Base-by-base conservation (phyloP, 441 rosid species). In the Pelargonium australe region DNA sequence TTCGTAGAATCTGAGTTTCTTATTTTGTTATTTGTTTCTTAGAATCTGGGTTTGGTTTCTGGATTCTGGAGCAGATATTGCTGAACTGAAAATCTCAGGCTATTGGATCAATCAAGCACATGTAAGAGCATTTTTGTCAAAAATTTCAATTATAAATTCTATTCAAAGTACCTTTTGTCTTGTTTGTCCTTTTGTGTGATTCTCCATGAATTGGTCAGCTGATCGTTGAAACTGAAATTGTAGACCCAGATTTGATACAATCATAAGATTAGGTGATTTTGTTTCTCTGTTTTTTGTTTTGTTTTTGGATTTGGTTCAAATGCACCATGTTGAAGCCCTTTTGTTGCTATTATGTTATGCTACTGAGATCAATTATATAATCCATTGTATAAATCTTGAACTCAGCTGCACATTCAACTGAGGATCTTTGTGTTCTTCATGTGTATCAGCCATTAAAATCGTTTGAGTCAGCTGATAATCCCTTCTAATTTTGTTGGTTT, bases 11-110 rank as follows among this genome's bases (percentile, higher is more conserved):
- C 63, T 57, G 53, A 14, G 66, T 62, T 63, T 17, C 63, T 73
- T 1, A 67, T 53, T 70, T 61, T 70, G 66, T 49, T 49, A 65
- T 65, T 44, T 44, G 40, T 28, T 73, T 53, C 25, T 40, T 40
- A 34, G 63, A 77, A 71, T 74, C 73, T 82, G 66, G 78, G 58
- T 80, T 72, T 65, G 47, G 5, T 57, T 9, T 73, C 57, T 77
- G 86, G 72, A 74, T 80, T 68, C 83, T 37, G 78, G 72, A 82
- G 83, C 87, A 78, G 74, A 70, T 78, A 77, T 80, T 67, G 82
- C 72, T 79, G 72, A 79, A 64, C 69, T 71, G 77, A 80, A 70
- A 75, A 72, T 74, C 20, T 75, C 63, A 73, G 81, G 75, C 73
- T 77, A 78, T 81, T 83, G 85, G 86, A 25, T 25, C 31, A 25